phyloP scores from a whole-genome alignment of 2,329 filamentous ascomycete species.

The Didymella exigua region DNA sequence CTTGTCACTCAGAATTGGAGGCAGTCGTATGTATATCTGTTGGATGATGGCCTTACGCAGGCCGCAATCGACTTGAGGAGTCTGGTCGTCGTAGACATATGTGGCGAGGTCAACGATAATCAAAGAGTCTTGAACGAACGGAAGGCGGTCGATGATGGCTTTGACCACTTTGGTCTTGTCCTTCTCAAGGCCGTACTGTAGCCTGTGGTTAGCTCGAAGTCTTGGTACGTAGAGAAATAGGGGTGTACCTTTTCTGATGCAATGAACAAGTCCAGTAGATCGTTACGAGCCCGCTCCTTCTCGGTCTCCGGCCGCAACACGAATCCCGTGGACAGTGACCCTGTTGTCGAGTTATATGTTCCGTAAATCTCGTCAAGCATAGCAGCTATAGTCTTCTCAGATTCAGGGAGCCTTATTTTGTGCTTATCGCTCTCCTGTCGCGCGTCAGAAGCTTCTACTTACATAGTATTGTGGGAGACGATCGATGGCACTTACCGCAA shows the following conservation, averaged over 20 bases:
- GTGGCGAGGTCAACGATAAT: conserved; percentile 23
- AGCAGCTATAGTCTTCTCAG: conserved; percentile 8
- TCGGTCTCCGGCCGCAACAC: conserved; percentile 18
- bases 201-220: not conserved
- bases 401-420: conserved; percentile 23
- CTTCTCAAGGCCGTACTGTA: conserved; percentile 28
- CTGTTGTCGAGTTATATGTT: conserved; percentile 21
- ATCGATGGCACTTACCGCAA: conserved; percentile 10
- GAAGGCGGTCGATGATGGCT: conserved; percentile 28
- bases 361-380: conserved; percentile 31
- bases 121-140: conserved; percentile 22
- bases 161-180: conserved; percentile 22
- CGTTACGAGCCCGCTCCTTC: conserved; percentile 20
- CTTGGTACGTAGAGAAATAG: not conserved
- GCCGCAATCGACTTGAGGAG: conserved; percentile 22
- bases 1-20: conserved; percentile 16
- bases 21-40: conserved; percentile 17
- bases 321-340: conserved; percentile 30
- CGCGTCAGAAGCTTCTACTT: not conserved
- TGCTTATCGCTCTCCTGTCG: conserved; percentile 19
- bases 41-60: conserved; percentile 22
- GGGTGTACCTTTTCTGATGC: conserved; percentile 29
- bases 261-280: conserved; percentile 25
- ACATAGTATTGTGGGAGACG: not conserved
- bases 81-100: conserved; percentile 10